phyloP scores from a whole-genome alignment of 2,329 filamentous ascomycete species.

The Clonostachys byssicola region DNA sequence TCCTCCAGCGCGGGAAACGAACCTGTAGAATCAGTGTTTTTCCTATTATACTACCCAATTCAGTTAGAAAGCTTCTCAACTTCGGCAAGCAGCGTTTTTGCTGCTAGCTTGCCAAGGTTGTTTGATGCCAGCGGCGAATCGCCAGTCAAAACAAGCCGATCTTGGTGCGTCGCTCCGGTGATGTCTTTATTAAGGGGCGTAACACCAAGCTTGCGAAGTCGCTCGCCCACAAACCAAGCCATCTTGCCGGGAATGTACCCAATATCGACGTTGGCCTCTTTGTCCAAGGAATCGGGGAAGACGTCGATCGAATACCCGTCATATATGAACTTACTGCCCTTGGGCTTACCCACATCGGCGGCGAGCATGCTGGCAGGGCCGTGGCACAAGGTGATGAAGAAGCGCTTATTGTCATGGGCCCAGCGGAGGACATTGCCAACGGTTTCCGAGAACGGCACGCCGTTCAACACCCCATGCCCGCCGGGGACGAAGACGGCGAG shows the following conservation, averaged over 20 bases:
- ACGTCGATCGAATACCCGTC: constrained; percentile 10
- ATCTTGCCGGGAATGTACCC: constrained; percentile 12
- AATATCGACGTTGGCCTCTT: constrained; percentile 9
- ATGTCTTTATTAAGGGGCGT: constrained; percentile 6
- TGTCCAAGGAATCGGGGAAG: constrained; percentile 10
- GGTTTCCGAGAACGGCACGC: constrained; percentile 6
- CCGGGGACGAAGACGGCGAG: constrained; percentile 10
- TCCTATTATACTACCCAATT: no score
- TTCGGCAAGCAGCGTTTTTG: constrained; percentile 7
- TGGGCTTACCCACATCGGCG: constrained; percentile 9
- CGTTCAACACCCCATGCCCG: constrained; percentile 10
- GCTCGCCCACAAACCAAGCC: constrained; percentile 10
- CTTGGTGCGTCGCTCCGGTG: constrained; percentile 7
- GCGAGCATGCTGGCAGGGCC: background rate
- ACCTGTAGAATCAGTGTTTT: no score
- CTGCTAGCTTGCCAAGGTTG: constrained; percentile 9
- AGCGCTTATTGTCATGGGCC: constrained; percentile 8
- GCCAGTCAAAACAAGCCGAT: constrained; percentile 8
- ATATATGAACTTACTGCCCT: constrained; percentile 9
- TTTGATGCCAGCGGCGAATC: constrained; percentile 11
- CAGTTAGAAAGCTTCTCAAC: background rate
- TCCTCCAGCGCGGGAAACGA: no score
- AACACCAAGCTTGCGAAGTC: constrained; percentile 6
- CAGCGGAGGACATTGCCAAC: constrained; percentile 12
- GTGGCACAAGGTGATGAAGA: constrained; percentile 1